Conservation (phyloP, 2,329 filamentous ascomycete genomes). For the Alternaria rosae region DNA sequence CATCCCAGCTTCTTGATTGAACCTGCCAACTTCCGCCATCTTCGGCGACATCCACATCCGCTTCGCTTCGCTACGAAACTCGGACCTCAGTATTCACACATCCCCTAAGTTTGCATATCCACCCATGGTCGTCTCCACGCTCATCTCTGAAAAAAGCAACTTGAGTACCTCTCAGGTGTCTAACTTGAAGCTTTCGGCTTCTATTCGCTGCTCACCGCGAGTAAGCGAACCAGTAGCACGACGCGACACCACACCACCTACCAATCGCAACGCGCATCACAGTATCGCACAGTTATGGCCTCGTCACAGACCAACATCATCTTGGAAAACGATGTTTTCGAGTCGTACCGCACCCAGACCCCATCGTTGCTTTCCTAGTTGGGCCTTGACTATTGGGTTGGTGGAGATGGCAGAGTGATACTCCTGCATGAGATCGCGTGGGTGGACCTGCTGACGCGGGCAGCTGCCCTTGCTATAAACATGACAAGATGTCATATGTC, state of each 20-base stretch:
- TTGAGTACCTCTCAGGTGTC: conserved; percentile 15
- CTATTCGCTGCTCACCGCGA: conserved; percentile 37
- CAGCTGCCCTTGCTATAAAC: conserved; percentile 25
- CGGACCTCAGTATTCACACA: conserved; percentile 1
- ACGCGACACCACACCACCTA: conserved; percentile 26
- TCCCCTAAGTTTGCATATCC: conserved; percentile 37
- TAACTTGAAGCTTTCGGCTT: conserved; percentile 19
- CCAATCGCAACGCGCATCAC: conserved; percentile 39
- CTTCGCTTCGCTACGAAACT: background rate
- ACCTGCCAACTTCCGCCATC: background rate
- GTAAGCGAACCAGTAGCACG: conserved; percentile 39
- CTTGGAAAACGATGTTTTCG: conserved; percentile 17
- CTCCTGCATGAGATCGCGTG: conserved; percentile 29
- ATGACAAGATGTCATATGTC: conserved; percentile 5
- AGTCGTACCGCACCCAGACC: conserved; percentile 21
- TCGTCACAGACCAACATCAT: conserved; percentile 13
- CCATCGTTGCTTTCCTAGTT: conserved; percentile 14
- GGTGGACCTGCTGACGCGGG: conserved; percentile 32
- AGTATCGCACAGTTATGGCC: conserved; percentile 20
- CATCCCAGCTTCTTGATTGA: background rate
- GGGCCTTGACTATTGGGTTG: conserved; percentile 27
- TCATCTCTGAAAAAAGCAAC: conserved; percentile 17
- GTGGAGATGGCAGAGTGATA: conserved; percentile 16
- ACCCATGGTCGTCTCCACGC: conserved; percentile 11
- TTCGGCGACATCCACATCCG: background rate